A percentile compares a stretch with the other conserved stretches of the same genome.
Conservation (phyloP, 2,329 filamentous ascomycete genomes). For the Trichoderma hamatum region DNA sequence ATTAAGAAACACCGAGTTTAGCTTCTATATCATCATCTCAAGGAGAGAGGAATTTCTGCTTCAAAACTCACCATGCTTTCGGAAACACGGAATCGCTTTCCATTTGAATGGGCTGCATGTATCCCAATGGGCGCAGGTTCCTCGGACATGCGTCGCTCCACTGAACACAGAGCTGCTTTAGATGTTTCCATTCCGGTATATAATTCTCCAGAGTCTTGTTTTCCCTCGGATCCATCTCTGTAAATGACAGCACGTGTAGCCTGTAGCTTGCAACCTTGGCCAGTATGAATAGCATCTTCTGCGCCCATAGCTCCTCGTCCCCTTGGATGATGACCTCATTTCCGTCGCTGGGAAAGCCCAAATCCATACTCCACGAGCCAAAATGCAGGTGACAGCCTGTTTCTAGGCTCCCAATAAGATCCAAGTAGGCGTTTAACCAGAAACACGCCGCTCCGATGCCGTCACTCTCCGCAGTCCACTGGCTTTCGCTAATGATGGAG, state of each 20-base stretch:
- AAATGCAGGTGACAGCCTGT: constrained; percentile 86
- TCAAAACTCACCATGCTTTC: constrained; percentile 71
- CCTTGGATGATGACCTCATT: constrained; percentile 55
- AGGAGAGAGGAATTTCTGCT: not conserved
- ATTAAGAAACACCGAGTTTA: not conserved
- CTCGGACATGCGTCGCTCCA: constrained; percentile 81
- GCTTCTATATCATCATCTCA: not conserved
- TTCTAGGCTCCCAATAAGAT: constrained; percentile 83
- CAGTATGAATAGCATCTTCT: constrained; percentile 85
- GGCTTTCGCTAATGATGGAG: constrained; percentile 78
- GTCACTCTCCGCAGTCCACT: constrained; percentile 78
- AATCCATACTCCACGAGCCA: constrained; percentile 88
- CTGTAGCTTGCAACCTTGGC: constrained; percentile 87
- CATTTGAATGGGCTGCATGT: constrained; percentile 69
- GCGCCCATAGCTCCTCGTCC: constrained; percentile 82
- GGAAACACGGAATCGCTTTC: constrained; percentile 76
- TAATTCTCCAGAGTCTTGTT: constrained; percentile 67
- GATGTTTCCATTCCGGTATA: constrained; percentile 73
- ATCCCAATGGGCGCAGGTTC: constrained; percentile 85
- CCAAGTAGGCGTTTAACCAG: constrained; percentile 90
- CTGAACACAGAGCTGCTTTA: constrained; percentile 80
- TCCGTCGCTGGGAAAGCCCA: constrained; percentile 57
- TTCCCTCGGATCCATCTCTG: constrained; percentile 61
- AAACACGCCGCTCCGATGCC: constrained; percentile 88
- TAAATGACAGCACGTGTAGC: constrained; percentile 65